A percentile compares a stretch with the other conserved stretches of the same genome.
These are phyloP conservation scores for Flaveria ramosissima DNA, from an alignment of 129 eudicot species.

Conservation along the genomic window DNA sequence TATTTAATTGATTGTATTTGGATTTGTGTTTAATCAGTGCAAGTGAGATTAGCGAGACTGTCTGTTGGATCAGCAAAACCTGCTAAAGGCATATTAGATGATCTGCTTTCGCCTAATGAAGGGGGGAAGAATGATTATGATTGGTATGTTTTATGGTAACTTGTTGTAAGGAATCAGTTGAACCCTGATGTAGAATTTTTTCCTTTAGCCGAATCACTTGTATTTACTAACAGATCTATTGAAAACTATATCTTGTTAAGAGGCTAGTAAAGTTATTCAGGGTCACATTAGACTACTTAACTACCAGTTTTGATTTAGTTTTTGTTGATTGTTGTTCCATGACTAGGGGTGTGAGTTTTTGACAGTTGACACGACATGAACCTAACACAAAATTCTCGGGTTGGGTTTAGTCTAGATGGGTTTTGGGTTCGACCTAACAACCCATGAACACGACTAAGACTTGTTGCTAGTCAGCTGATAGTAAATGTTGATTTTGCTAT, in stretches of 20 bases:
- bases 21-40: slow-evolving; percentile 34
- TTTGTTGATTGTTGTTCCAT: slow-evolving; percentile 11
- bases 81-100: slow-evolving; percentile 60
- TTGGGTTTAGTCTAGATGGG: neutral
- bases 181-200: slow-evolving; percentile 17
- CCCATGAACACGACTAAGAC: neutral
- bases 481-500: neutral
- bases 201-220: neutral
- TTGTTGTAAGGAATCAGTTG: neutral
- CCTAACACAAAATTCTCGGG: neutral
- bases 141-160: slow-evolving; percentile 52
- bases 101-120: slow-evolving; percentile 61
- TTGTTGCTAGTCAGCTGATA: neutral
- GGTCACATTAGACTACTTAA: slow-evolving; percentile 2
- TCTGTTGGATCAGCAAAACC: slow-evolving; percentile 69
- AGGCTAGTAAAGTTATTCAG: neutral
- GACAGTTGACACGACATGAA: neutral
- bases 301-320: neutral
- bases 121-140: slow-evolving; percentile 86
- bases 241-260: neutral
- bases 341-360: neutral
- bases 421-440: neutral
- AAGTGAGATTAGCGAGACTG: slow-evolving; percentile 66
- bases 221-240: neutral
- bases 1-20: neutral